Base-by-base conservation (phyloP, 129 eudicot species). In the Arctium minus region DNA sequence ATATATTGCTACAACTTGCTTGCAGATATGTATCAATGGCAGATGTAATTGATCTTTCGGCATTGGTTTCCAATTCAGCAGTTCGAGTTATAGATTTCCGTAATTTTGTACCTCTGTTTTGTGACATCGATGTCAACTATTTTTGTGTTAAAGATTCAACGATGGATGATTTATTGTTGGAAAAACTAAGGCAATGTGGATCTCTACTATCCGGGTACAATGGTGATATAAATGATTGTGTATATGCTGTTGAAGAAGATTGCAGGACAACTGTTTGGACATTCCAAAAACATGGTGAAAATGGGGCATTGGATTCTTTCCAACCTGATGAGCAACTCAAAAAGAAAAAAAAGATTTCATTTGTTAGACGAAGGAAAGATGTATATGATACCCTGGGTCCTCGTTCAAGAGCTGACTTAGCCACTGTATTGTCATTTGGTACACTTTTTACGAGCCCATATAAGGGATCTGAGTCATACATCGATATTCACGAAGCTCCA, bases 241-340 rank as follows among this genome's bases (percentile, higher is more conserved):
- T 96, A 73, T 89, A 90, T 86, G 91, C 97, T 84, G 89, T 90
- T 39, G 91, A 92, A 78, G 96, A 87, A 81, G 98, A 96, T 87
- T 96, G 99, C 81, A 90, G 92, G 87, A 90, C 95, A 36, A 89
- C 94, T 35, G 97, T 96, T 67, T 96, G 98, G 98, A 91, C 96
- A 29, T 96, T 89, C 82, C 88, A 86, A 64, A 85, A 77, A 13
- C 82, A 88, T 35, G 87, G 79, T 18, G 89, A 86, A 84, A 91
- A 93, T 85, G 97, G 94, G 70, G 70, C 78, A 56, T 62, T 91
- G 38, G 99, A 96, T 86, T 89, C 88, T 42, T 96, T 93, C 80
- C 99, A 96, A 88, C 97, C 98, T 4, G 99, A 93, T 86, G 97
- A 96, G 71, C 91, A 90, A 74, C 95, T 96, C 70, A 90, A 88